Base-by-base conservation (phyloP, 1,139 yeast genomes). In the Kodamaea anthophila region DNA sequence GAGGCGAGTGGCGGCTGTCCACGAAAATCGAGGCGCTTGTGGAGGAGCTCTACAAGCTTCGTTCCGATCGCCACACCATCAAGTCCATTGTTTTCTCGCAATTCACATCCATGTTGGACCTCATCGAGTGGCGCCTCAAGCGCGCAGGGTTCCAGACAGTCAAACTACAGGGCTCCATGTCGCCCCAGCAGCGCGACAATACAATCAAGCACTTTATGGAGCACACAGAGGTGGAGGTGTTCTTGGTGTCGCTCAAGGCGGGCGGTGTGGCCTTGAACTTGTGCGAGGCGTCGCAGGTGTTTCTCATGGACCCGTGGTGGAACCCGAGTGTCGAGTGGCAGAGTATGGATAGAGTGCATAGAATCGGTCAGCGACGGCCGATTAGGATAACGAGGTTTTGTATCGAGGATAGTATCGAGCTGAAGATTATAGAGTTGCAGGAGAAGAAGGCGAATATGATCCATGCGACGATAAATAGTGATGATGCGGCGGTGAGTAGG, bases 271-370 rank as follows among this genome's bases (percentile, higher is more conserved):
- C 98, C 0, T 68, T 91, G 42, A 91, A 91, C 52, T 66, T 91
- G 43, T 88, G 96, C 47, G 98, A 93, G 51, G 98, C 98, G 0
- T 86, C 94, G 1, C 96, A 88, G 44, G 97, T 91, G 23, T 91
- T 91, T 44, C 68, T 91, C 29, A 68, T 91, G 66, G 98, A 91
- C 47, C 97, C 97, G 15, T 91, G 98, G 97, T 91, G 97, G 97
- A 91, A 91, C 50, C 97, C 97, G 1, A 82, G 94, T 45, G 94
- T 87, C 4, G 97, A 91, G 55, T 91, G 96, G 88, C 98, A 91
- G 54, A 83, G 94, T 28, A 95, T 94, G 61, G 99, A 93, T 55
- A 77, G 99, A 58, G 96, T 91, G 13, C 98, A 91, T 58, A 77
- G 98, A 60, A 91, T 91, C 40, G 97, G 97, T 4, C 99, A 91